Evolutionary conservation across 2,329 filamentous ascomycete genomes (phyloP).

Genomic region (Penicillium frequentans): DNA sequence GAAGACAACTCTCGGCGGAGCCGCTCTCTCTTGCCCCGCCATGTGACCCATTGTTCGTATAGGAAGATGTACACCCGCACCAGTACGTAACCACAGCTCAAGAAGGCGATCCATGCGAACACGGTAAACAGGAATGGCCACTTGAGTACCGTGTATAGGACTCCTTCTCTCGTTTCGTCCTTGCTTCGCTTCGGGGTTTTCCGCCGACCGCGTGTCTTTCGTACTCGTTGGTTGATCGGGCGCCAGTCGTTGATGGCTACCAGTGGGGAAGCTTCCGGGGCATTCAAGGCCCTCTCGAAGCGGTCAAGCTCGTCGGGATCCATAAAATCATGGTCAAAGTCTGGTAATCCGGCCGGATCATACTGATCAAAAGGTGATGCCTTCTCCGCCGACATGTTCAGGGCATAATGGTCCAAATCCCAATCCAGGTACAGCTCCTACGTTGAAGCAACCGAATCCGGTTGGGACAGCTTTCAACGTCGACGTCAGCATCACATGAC

Average conservation of each 20-base stretch:
- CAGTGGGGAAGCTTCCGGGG: slow-evolving; percentile 74
- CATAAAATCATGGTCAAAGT: slow-evolving; percentile 76
- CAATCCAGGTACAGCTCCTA: neutral
- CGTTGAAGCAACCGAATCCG: slow-evolving; percentile 6
- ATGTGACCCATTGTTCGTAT: slow-evolving; percentile 89
- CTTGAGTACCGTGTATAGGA: slow-evolving; percentile 84
- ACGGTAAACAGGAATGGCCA: slow-evolving; percentile 86
- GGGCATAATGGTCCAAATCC: slow-evolving; percentile 23
- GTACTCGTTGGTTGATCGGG: slow-evolving; percentile 74
- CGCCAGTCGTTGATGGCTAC: slow-evolving; percentile 95
- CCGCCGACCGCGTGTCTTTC: slow-evolving; percentile 47
- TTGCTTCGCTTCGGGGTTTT: slow-evolving; percentile 57
- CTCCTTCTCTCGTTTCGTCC: slow-evolving; percentile 93
- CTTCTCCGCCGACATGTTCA: slow-evolving; percentile 31
- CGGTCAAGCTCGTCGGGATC: slow-evolving; percentile 68
- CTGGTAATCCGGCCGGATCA: slow-evolving; percentile 71
- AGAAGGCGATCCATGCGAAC: slow-evolving; percentile 73
- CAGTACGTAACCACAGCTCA: slow-evolving; percentile 72
- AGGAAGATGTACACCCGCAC: slow-evolving; percentile 87
- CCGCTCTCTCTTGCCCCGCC: slow-evolving; percentile 75
- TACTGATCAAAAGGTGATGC: slow-evolving; percentile 53
- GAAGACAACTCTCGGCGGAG: slow-evolving; percentile 70
- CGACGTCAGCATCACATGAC: slow-evolving; percentile 25
- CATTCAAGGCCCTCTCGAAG: slow-evolving; percentile 79
- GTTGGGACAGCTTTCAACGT: slow-evolving; percentile 15